Evolutionary conservation across 2,329 filamentous ascomycete species (phyloP).

Genomic region (Aspergillus tamarii): DNA sequence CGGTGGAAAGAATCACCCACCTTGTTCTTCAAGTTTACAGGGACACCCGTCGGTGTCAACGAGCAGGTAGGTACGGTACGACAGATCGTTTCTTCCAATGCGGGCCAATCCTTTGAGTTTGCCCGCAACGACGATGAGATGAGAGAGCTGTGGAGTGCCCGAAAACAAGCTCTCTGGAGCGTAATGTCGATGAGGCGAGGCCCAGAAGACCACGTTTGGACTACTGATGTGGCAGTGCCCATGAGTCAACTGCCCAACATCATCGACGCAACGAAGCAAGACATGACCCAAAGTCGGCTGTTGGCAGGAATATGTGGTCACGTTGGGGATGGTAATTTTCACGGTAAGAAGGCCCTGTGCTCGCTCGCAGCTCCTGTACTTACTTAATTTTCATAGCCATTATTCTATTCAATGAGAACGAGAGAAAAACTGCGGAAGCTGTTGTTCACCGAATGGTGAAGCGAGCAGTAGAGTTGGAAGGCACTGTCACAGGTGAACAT

Average conservation of each 20-base stretch:
- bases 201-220: constrained; percentile 69
- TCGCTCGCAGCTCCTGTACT: neutral
- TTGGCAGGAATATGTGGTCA: constrained; percentile 71
- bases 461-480: constrained; percentile 69
- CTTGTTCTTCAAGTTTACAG: constrained; percentile 75
- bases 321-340: constrained; percentile 76
- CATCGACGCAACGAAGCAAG: constrained; percentile 70
- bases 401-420: constrained; percentile 62
- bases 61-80: constrained; percentile 65
- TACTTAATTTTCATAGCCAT: constrained; percentile 50
- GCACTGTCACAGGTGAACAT: constrained; percentile 73
- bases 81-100: constrained; percentile 58
- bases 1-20: constrained; percentile 72
- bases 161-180: constrained; percentile 75
- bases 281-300: constrained; percentile 65
- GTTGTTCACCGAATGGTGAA: constrained; percentile 72
- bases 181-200: constrained; percentile 67
- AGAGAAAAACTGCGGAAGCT: constrained; percentile 58
- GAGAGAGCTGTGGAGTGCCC: constrained; percentile 72
- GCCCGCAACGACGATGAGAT: constrained; percentile 67
- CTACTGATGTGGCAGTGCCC: constrained; percentile 79
- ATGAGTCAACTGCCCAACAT: constrained; percentile 72
- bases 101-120: constrained; percentile 67
- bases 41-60: constrained; percentile 65
- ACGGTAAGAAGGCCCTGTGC: constrained; percentile 54